Percentiles rank a stretch among this genome's conserved stretches.
Evolutionary conservation across 495 filamentous ascomycete species (phyloP).

Genomic region (Xylaria cubensis): DNA sequence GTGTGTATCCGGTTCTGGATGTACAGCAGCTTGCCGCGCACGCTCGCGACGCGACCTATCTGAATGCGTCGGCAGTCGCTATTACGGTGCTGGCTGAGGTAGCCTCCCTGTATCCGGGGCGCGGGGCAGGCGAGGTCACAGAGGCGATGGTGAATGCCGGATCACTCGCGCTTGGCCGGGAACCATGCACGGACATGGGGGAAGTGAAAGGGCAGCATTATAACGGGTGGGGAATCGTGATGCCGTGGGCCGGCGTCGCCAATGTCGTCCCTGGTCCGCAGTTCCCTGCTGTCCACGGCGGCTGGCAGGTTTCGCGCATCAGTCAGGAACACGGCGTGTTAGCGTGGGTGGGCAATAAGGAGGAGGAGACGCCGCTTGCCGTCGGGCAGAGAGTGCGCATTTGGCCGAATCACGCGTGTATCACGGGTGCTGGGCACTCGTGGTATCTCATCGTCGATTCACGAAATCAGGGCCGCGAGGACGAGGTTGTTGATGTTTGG

Average conservation of each 20-base stretch:
- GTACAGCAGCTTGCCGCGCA: constrained; percentile 83
- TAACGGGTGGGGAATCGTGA: constrained; percentile 74
- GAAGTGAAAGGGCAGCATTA: constrained; percentile 55
- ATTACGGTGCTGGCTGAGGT: constrained; percentile 77
- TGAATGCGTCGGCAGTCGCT: constrained; percentile 64
- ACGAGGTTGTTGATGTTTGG: constrained; percentile 76
- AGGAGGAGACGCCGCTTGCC: constrained; percentile 60
- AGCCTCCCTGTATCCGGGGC: constrained; percentile 68
- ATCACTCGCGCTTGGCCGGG: constrained; percentile 73
- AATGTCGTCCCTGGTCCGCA: constrained; percentile 40
- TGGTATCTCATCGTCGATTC: constrained; percentile 82
- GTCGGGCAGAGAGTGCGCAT: constrained; percentile 70
- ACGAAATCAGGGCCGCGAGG: constrained; percentile 51
- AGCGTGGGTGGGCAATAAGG: constrained; percentile 49
- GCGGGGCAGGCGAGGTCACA: constrained; percentile 55
- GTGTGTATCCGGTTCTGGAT: constrained; percentile 77
- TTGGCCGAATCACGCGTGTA: constrained; percentile 88
- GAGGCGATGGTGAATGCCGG: constrained; percentile 78
- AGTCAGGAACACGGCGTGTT: constrained; percentile 74
- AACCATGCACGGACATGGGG: constrained; percentile 64
- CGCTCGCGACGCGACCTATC: constrained; percentile 48
- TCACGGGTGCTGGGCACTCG: constrained; percentile 73
- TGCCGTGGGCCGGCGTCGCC: constrained; percentile 56
- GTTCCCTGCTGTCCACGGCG: constrained; percentile 53
- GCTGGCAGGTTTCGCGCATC: constrained; percentile 67